phyloP scores from a whole-genome alignment of 768 basidiomycete species.

The Ramaria rubella region DNA sequence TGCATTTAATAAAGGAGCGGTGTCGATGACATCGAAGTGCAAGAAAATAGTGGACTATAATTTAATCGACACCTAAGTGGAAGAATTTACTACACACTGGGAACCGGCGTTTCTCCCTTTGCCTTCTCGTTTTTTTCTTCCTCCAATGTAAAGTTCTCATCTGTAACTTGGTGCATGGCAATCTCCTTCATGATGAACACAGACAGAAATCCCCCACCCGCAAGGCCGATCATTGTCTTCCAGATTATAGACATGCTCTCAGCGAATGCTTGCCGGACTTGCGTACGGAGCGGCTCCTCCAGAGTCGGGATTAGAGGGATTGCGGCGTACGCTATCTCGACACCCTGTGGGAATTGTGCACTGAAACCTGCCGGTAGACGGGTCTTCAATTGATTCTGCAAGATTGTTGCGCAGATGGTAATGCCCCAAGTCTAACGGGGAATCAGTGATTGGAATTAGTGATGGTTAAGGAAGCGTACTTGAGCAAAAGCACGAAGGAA shows the following conservation, averaged over 20 bases:
- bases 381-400: conserved; percentile 21
- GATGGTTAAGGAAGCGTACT: neutral
- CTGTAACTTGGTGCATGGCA: no score
- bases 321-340: conserved; percentile 9
- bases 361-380: conserved; percentile 17
- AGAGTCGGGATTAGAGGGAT: neutral
- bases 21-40: no score
- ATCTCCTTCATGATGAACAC: no score
- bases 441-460: neutral
- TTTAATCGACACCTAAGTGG: no score
- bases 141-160: no score
- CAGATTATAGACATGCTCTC: neutral
- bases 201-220: no score
- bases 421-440: conserved; percentile 19
- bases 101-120: no score
- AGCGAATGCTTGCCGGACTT: neutral
- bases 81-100: no score
- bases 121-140: no score
- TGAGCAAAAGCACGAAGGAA: conserved; percentile 6
- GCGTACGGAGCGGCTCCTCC: neutral
- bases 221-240: no score
- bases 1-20: no score
- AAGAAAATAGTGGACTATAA: no score
- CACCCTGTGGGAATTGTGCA: neutral
- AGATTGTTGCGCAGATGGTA: conserved; percentile 18